Conservation (phyloP, 176 grass and related monocot genomes). For the Poa pratensis region DNA sequence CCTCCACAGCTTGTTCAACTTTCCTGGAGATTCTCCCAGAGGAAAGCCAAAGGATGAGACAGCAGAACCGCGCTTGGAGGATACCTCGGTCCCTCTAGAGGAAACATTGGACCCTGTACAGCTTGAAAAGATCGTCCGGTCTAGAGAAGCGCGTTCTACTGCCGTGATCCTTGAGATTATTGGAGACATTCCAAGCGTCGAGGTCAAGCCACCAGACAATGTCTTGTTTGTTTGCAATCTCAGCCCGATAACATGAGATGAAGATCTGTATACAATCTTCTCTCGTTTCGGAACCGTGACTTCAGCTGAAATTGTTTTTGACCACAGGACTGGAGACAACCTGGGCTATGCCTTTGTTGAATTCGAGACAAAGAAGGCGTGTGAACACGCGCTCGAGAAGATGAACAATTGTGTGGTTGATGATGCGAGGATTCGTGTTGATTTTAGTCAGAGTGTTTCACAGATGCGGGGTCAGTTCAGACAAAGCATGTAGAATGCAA, state of each 20-base stretch:
- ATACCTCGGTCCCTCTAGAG: conserved; percentile 81
- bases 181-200: conserved; percentile 71
- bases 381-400: conserved; percentile 83
- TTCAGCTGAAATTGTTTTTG: conserved; percentile 74
- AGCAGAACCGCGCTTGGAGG: conserved; percentile 77
- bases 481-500: conserved; percentile 69
- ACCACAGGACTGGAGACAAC: conserved; percentile 86
- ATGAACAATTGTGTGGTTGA: conserved; percentile 94
- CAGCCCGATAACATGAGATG: conserved; percentile 89
- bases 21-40: conserved; percentile 74
- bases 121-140: conserved; percentile 67
- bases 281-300: conserved; percentile 91
- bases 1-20: conserved; percentile 14
- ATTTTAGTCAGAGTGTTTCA: conserved; percentile 97
- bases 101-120: conserved; percentile 63
- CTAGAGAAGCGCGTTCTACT: conserved; percentile 85
- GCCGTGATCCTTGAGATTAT: conserved; percentile 76
- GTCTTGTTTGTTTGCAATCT: conserved; percentile 95
- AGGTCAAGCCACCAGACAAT: conserved; percentile 84
- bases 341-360: conserved; percentile 94
- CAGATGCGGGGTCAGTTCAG: conserved; percentile 86
- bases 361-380: conserved; percentile 75
- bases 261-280: conserved; percentile 90
- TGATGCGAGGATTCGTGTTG: conserved; percentile 86
- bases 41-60: conserved; percentile 84